Evolutionary conservation across 179 eudicot species (phyloP), one percentile per base, ranked within the genome.

Genomic region (Carnegiea gigantea): DNA sequence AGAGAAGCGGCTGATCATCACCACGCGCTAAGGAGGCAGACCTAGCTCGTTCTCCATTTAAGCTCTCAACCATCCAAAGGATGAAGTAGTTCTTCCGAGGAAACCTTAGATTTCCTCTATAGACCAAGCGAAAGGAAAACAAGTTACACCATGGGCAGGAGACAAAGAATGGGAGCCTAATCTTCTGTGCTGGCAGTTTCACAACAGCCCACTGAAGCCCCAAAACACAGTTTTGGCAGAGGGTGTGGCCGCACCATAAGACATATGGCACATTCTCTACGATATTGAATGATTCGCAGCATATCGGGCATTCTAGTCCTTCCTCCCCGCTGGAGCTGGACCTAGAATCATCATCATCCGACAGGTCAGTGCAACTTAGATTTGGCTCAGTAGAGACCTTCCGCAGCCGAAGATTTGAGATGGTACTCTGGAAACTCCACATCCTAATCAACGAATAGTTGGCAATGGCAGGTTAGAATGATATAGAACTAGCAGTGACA

Each of bases 251-350:
- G 77, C 94, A 92, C 97, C 94, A 92, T 75, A 91, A 83, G 24
- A 92, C 97, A 83, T 90, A 89, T 30, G 96, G 96, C 78, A 92
- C 90, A 81, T 92, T 92, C 83, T 92, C 96, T 40, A 92, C 93
- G 36, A 92, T 87, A 62, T 92, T 92, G 57, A 92, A 92, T 46
- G 95, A 92, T 83, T 92, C 95, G 81, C 87, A 91, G 82, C 94
- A 93, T 73, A 93, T 93, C 15, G 93, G 97, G 80, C 97, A 93
- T 80, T 93, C 97, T 74, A 93, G 83, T 80, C 92, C 93, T 88
- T 90, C 97, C 54, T 90, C 92, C 38, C 78, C 78, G 85, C 91
- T 91, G 53, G 85, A 79, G 75, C 83, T 88, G 36, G 93, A 88
- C 21, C 88, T 84, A 79, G 83, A 86, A 60, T 92, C 97, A 24